Base-by-base conservation (phyloP, 306 rosid species). In the Vigna unguiculata region DNA sequence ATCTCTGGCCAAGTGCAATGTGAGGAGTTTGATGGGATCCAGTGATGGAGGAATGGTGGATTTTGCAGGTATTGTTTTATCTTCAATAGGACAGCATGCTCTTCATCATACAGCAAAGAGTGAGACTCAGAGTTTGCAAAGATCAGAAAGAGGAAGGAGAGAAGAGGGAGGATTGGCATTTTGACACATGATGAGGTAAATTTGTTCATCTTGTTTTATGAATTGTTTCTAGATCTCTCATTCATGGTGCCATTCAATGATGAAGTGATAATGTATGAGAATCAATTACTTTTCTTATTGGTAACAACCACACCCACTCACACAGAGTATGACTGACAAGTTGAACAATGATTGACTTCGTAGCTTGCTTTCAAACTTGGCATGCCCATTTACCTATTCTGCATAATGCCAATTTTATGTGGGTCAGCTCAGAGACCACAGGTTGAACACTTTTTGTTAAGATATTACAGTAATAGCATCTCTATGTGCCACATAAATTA, bases 1-100 rank as follows among this genome's bases (percentile, higher is more conserved):
- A 91, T 75, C 75, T 83, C 91, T 2, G 79, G 77, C 93, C 89
- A 93, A 36, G 81, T 20, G 64, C 96, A 93, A 19, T 88, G 88
- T 11, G 91, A 83, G 11, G 81, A n/a, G 75, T 86, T 74, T 45
- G 92, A 84, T 28, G 66, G 21, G 9, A 53, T 84, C 98, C 96
- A 91, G 8, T 81, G 86, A 62, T 57, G 49, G 30, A 90, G 80
- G 0, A 46, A 72, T 0, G 87, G 48, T 14, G 91, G 89, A 25
- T 88, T 74, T 21, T 82, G 13, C 70, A 89, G 75, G 70, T 83
- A 74, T 11, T 79, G 76, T 62, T 89, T 88, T 16, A 89, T 51
- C 66, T 72, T 84, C 30, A 91, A 38, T 0, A 93, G 84, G 74
- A 83, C 71, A 36, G 59, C 80, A 51, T 79, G 90, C 69, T 93